Conservation (phyloP, 2,329 filamentous ascomycete genomes). For the Penicillium sp. region DNA sequence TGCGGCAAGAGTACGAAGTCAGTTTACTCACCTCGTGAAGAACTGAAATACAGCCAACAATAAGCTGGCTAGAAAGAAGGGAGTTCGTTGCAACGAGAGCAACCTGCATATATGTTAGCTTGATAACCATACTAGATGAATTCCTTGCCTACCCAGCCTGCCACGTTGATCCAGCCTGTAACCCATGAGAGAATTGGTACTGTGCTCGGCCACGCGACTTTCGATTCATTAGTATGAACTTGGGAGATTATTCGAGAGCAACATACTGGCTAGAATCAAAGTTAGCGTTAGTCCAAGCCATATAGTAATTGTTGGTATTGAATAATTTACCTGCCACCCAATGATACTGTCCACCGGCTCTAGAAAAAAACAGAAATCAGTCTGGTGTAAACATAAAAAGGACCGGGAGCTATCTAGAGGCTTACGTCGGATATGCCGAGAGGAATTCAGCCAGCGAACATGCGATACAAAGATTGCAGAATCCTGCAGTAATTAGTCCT, state of each 20-base stretch:
- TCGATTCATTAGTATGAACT: background rate
- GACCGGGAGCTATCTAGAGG: background rate
- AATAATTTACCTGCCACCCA: slow-evolving; percentile 58
- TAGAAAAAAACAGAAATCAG: slow-evolving; percentile 3
- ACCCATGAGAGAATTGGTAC: slow-evolving; percentile 64
- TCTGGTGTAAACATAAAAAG: background rate
- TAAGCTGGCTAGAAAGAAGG: slow-evolving; percentile 64
- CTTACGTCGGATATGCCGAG: slow-evolving; percentile 57
- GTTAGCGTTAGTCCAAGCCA: slow-evolving; percentile 7
- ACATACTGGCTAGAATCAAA: slow-evolving; percentile 29
- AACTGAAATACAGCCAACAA: slow-evolving; percentile 63
- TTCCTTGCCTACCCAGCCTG: slow-evolving; percentile 57
- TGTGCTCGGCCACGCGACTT: slow-evolving; percentile 58
- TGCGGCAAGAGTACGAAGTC: background rate
- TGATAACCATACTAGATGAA: background rate
- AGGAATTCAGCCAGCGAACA: slow-evolving; percentile 69
- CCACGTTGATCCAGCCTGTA: slow-evolving; percentile 68
- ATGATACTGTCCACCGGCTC: slow-evolving; percentile 63
- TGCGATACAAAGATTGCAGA: slow-evolving; percentile 69
- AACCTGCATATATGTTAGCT: slow-evolving; percentile 30
- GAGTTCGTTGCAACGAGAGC: slow-evolving; percentile 66
- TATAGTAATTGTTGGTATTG: background rate
- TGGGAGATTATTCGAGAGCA: background rate
- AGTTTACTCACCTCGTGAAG: slow-evolving; percentile 48
- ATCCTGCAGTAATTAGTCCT: slow-evolving; percentile 56